Evolutionary conservation across 2,329 filamentous ascomycete genomes (phyloP).

Genomic region (Calonectria naviculata): DNA sequence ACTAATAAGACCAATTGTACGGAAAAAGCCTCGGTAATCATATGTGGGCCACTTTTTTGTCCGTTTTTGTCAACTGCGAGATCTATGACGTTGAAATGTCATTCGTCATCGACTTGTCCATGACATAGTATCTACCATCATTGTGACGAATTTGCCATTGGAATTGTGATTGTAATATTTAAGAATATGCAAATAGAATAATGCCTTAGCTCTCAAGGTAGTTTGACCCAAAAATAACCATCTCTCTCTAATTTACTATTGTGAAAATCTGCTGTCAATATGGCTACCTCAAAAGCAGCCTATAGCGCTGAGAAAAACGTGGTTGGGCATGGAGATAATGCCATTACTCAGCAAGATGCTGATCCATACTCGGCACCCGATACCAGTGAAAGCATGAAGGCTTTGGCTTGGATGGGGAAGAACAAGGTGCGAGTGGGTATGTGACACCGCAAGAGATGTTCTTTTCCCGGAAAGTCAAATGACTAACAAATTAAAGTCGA

Average conservation of each 20-base stretch:
- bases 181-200: background rate
- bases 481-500: constrained; percentile 55
- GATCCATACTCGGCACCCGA: constrained; percentile 67
- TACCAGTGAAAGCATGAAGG: constrained; percentile 76
- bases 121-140: background rate
- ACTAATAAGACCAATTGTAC: background rate
- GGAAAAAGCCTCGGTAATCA: background rate
- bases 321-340: constrained; percentile 75
- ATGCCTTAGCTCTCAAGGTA: too few relatives aligned
- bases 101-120: background rate
- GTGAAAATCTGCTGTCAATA: constrained; percentile 1
- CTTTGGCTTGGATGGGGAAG: constrained; percentile 85
- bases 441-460: constrained; percentile 22
- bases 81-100: background rate
- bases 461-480: too few relatives aligned
- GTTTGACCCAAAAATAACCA: too few relatives aligned
- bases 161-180: background rate
- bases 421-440: constrained; percentile 77
- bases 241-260: background rate
- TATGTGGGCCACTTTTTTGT: background rate
- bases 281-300: constrained; percentile 68
- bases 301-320: constrained; percentile 74
- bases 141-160: background rate
- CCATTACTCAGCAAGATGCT: constrained; percentile 76
- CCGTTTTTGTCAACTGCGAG: background rate